A percentile compares a stretch with the other conserved stretches of the same genome.
Conservation (phyloP, 2,329 filamentous ascomycete genomes). For the Phialophora chinensis region DNA sequence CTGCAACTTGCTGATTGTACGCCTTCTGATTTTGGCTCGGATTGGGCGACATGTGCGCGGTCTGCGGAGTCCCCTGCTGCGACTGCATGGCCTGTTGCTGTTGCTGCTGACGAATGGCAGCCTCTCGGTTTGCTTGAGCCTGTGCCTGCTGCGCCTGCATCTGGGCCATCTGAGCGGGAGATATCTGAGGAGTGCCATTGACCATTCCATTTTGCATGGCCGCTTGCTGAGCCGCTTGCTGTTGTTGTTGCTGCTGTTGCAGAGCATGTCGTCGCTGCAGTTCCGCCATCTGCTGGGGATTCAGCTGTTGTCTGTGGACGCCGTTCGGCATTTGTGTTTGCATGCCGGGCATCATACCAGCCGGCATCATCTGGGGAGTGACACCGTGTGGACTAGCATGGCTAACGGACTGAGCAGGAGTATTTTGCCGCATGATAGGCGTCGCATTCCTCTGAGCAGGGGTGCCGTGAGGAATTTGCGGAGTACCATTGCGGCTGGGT, state of each 20-base stretch:
- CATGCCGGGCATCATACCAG: conserved; percentile 49
- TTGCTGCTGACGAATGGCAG: conserved; percentile 43
- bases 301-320: conserved; percentile 44
- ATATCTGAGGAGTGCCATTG: conserved; percentile 43
- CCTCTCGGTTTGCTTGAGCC: conserved; percentile 43
- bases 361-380: conserved; percentile 54
- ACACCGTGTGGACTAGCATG: conserved; percentile 54
- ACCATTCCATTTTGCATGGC: conserved; percentile 48
- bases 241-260: conserved; percentile 53
- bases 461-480: conserved; percentile 55
- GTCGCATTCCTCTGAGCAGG: conserved; percentile 55
- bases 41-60: conserved; percentile 41
- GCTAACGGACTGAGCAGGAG: conserved; percentile 53
- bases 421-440: conserved; percentile 55
- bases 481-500: conserved; percentile 54
- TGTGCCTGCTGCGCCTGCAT: conserved; percentile 40
- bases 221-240: conserved; percentile 37
- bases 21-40: conserved; percentile 36
- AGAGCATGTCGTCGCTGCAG: conserved; percentile 51
- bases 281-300: conserved; percentile 51
- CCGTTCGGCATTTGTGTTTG: conserved; percentile 49
- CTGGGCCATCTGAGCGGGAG: conserved; percentile 41
- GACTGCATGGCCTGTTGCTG: conserved; percentile 39
- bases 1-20: conserved; percentile 33
- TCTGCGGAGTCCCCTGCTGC: conserved; percentile 40